Percentiles rank a stretch among this genome's conserved stretches.
Evolutionary conservation across 345 rosid species (phyloP).

Genomic region (Murraya paniculata): DNA sequence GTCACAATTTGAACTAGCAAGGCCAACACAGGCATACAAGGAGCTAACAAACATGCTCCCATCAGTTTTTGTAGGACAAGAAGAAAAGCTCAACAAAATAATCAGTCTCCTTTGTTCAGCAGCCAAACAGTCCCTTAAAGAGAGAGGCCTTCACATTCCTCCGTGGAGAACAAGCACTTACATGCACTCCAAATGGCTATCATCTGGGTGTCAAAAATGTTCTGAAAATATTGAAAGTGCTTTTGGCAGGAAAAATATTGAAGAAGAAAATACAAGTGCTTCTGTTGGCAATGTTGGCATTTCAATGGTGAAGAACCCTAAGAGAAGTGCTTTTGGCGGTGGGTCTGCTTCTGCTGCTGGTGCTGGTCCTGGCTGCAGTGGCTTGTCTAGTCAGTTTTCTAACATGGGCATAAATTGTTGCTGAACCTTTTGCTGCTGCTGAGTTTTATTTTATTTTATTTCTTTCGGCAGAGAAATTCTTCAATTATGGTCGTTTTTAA

Average conservation of each 20-base stretch:
- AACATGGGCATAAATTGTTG: conserved; percentile 45
- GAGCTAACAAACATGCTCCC: conserved; percentile 40
- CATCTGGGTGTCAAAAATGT: background rate
- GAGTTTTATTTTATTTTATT: background rate
- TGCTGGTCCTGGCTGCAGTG: conserved; percentile 2
- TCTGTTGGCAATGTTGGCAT: background rate
- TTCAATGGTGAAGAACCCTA: conserved; percentile 22
- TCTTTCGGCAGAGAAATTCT: conserved; percentile 5
- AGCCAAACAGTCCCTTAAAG: conserved; percentile 45
- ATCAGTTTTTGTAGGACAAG: conserved; percentile 44
- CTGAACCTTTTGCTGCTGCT: conserved; percentile 11
- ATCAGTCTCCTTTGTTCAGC: conserved; percentile 46
- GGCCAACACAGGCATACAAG: conserved; percentile 47
- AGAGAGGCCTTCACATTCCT: conserved; percentile 53
- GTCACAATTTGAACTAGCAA: conserved; percentile 62
- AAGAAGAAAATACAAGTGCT: background rate
- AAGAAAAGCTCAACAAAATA: conserved; percentile 35
- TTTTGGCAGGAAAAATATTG: background rate
- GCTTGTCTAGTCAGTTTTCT: conserved; percentile 46
- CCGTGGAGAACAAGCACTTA: conserved; percentile 55
- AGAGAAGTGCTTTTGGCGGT: conserved; percentile 21
- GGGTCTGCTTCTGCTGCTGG: conserved; percentile 20
- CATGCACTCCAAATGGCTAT: conserved; percentile 57
- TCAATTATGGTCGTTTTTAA: conserved; percentile 9
- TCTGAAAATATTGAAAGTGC: background rate